phyloP scores from a whole-genome alignment of 2,329 filamentous ascomycete species.

The Trichoderma sp. region DNA sequence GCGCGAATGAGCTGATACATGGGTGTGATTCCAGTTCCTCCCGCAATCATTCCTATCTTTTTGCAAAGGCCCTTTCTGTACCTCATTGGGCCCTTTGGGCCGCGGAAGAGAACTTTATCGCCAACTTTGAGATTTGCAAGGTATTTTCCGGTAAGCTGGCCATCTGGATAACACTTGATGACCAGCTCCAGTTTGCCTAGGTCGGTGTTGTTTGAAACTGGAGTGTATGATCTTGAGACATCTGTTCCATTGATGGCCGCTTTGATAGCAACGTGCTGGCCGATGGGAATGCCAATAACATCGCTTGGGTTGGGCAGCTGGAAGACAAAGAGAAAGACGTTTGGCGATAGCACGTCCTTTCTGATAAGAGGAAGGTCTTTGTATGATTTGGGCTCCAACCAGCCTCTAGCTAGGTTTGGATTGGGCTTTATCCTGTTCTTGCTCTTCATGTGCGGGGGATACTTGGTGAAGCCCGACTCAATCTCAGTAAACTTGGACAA shows the following conservation, averaged over 20 bases:
- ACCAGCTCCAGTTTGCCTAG: slow-evolving; percentile 52
- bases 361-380: slow-evolving; percentile 44
- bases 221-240: slow-evolving; percentile 57
- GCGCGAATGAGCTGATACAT: slow-evolving; percentile 60
- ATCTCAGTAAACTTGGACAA: background rate
- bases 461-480: slow-evolving; percentile 13
- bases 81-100: slow-evolving; percentile 59
- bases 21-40: slow-evolving; percentile 40
- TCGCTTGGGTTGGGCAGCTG: slow-evolving; percentile 46
- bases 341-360: slow-evolving; percentile 45
- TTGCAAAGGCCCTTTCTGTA: slow-evolving; percentile 47
- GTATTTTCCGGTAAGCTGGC: slow-evolving; percentile 51
- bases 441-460: slow-evolving; percentile 2
- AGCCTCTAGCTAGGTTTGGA: slow-evolving; percentile 2
- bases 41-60: slow-evolving; percentile 35
- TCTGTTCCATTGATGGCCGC: slow-evolving; percentile 48
- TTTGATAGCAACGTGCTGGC: slow-evolving; percentile 58
- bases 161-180: slow-evolving; percentile 54
- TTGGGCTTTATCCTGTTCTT: background rate
- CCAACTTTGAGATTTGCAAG: slow-evolving; percentile 50
- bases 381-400: slow-evolving; percentile 25
- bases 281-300: slow-evolving; percentile 56
- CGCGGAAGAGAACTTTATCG: slow-evolving; percentile 55
- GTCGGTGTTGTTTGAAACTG: slow-evolving; percentile 53
- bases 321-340: slow-evolving; percentile 51